Base-by-base conservation (phyloP, 345 rosid species). In the Mangifera indica region DNA sequence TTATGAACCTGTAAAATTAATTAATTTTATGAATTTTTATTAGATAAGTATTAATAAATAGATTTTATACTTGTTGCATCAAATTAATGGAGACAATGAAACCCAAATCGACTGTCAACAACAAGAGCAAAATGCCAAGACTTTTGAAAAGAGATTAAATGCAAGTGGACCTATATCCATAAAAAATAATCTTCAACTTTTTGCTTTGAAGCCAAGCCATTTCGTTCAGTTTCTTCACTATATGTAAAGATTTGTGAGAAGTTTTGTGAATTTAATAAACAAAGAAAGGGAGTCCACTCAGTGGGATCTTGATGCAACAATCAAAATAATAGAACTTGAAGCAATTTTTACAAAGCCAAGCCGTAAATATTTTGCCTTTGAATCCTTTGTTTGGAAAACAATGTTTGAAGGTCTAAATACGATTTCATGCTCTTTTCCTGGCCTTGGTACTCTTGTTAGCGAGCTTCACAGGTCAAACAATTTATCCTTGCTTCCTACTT, bases 241-340 rank as follows among this genome's bases (percentile, higher is more conserved):
- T 22, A 55, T 84, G 7, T 40, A 83, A 67, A 84, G 92, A 79
- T 92, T 97, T 14, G 76, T 85, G 22, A 70, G 87, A 7, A 83
- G 74, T 77, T 91, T 92, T 65, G 91, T 87, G 18, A 95, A 86
- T 60, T 58, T 81, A 49, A 76, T 91, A 84, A 82, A 85, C 20
- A 85, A 82, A 49, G 97, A 95, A 70, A 95, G 92, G 98, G 98
- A 91, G 64, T 63, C 67, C 0, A 93, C 98, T 0, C 74, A 52
- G 1, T 95, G 99, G 99, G 92, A 95, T 76, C 83, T 95, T 66
- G 90, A 87, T 75, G 85, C 84, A 11, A 98, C 97, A 44, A 84
- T 89, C 9, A 79, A 77, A 56, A 80, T 86, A 29, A 88, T 91
- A 6, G 89, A 87, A 49, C 86, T 87, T 10, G 83, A 77, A 15